Evolutionary conservation across 2,329 filamentous ascomycete genomes (phyloP), one percentile per base, ranked within the genome.

Genomic region (Colletotrichum abscissum): DNA sequence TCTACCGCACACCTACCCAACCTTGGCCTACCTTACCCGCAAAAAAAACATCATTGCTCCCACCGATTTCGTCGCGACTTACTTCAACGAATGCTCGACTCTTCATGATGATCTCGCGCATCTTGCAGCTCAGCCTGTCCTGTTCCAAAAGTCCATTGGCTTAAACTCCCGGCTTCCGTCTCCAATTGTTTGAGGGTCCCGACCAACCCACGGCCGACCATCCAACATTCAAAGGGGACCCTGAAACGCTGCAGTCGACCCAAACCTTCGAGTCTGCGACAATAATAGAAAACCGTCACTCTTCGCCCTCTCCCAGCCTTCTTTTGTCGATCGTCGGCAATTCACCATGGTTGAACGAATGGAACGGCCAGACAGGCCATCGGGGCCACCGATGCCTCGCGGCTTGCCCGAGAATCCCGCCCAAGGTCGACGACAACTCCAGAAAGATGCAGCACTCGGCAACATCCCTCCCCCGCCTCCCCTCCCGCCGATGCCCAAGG

Each of bases 401-500:
- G 83, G 79, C 69, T 74, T 86, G 75, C 80, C 82, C 69, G 86
- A 88, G 56, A 83, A 80, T 77, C 82, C 82, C 69, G 79, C 79
- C 67, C 80, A 81, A 63, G 81, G 75, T 68, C 84, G 83, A 75
- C 84, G 82, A 63, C 81, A 81, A 49, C 80, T 83, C 22, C 82
- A 81, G 70, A 84, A 81, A 76, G 68, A 70, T 83, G 56, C 82
- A 74, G 78, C 83, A 69, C 78, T 82, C 75, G 80, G 83, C 65
- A 86, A 86, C 75, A 83, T 83, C 63, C 81, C 80, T 74, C 80
- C 80, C 70, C 83, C 80, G 30, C 84, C 81, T 5, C 85, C 83
- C 52, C 83, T 84, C 49, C 85, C 84, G 22, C 86, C 88, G 30
- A 86, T 88, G 63, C 85, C 87, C 46, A 73, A 71, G 70, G 83